Evolutionary conservation across 768 basidiomycete species (phyloP).

Genomic region (Psilocybe azurescens): DNA sequence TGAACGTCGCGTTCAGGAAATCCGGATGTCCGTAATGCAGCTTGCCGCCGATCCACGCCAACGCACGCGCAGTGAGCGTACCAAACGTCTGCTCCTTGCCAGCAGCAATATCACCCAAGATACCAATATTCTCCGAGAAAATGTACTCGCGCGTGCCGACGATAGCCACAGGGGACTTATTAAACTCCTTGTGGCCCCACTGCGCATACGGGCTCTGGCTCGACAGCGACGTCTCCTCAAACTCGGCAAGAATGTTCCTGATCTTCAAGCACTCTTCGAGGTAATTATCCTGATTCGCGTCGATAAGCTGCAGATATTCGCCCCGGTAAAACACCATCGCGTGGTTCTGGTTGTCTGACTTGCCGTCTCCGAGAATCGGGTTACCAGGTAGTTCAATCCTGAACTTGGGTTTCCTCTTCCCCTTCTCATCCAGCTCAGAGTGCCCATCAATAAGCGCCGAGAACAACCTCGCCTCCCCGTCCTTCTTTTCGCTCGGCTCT

Average conservation of each 20-base stretch:
- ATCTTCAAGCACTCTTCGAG: conserved; percentile 99
- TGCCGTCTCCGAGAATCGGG: conserved; percentile 98
- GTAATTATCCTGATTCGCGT: conserved; percentile 99
- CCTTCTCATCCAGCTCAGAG: conserved; percentile 90
- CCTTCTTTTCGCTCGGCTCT: conserved; percentile 87
- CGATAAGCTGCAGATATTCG: conserved; percentile 98
- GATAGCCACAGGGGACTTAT: conserved; percentile 91
- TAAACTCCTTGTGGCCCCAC: conserved; percentile 94
- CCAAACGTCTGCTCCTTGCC: conserved; percentile 99
- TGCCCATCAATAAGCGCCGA: conserved; percentile 97
- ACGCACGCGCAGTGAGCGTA: conserved; percentile 93
- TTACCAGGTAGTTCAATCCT: conserved; percentile 97
- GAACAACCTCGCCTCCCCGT: conserved; percentile 89
- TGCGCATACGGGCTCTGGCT: conserved; percentile 96
- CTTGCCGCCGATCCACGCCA: conserved; percentile 98
- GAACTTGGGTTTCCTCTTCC: conserved; percentile 96
- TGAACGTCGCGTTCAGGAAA: conserved; percentile 97
- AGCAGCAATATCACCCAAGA: conserved; percentile 97
- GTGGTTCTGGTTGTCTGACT: conserved; percentile 99
- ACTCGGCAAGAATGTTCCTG: conserved; percentile 95
- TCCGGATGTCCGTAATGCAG: conserved; percentile 99
- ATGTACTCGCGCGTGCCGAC: conserved; percentile 99
- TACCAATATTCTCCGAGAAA: conserved; percentile 99
- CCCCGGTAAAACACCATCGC: conserved; percentile 99
- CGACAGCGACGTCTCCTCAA: conserved; percentile 91